Evolutionary conservation across 192 early-diverging fungal genomes (phyloP), one percentile per base, ranked within the genome.

Genomic region (Chytriomyces confervae): DNA sequence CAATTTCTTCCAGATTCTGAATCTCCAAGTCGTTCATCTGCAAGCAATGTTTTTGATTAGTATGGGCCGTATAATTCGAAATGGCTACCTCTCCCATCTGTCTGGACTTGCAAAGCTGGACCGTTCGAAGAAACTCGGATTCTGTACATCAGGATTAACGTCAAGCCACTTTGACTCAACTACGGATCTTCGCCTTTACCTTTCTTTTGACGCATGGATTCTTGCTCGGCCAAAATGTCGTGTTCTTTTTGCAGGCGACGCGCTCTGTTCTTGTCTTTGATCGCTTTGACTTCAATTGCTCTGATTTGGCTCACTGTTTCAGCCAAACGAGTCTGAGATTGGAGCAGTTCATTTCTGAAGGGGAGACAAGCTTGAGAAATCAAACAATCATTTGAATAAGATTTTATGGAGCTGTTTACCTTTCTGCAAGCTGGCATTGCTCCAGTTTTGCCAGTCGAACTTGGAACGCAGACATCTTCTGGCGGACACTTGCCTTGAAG

Each of bases 1-100:
- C 77, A 20, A 78, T 63, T 27, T 78, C 77, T 50, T 78, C 77
- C 20, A 69, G 16, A 45, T 60, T 71, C 18, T 51, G 24, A 45
- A 69, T 44, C n/a, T 78, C 77, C 20, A 78, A 43, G 29, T 78
- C 77, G 50, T 78, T 78, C 18, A 78, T 20, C 75, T 60, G 5
- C 50, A 4, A 69, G 50, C 2, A 43, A 65, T 29, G 13, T 29
- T 43, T 43, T 1, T 29, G 2, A 65, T 20, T 23, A 23, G 24
- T 13, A 65, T 27, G 1, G 4, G 36, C 36, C 36, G 36, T 36
- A 36, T 36, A 36, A 36, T 36, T 36, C 20, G 29, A 49, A 29
- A 5, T 11, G 18, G 27, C 45, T 48, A 75, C 76, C 66, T 77
- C 67, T 7, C 9, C 61, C 43, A 78, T 36, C 10, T 78, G 77